phyloP scores from a whole-genome alignment of 2,329 filamentous ascomycete genomes.

The Amphichorda felina region DNA sequence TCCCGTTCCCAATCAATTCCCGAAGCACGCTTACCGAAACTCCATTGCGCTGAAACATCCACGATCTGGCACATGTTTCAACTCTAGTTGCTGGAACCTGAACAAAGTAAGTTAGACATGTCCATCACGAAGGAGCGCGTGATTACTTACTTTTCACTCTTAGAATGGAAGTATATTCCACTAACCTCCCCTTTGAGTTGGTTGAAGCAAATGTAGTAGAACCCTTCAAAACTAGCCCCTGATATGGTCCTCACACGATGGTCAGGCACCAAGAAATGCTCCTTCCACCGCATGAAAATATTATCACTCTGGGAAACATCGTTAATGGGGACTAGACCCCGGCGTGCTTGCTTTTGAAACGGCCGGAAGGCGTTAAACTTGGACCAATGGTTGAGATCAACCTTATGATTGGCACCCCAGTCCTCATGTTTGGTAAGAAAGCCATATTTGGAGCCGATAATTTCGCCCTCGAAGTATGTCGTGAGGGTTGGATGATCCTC shows the following conservation, averaged over 20 bases:
- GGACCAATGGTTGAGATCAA: slow-evolving; percentile 86
- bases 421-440: slow-evolving; percentile 81
- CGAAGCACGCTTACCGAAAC: slow-evolving; percentile 38
- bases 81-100: slow-evolving; percentile 85
- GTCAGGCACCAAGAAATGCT: slow-evolving; percentile 92
- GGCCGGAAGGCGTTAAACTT: slow-evolving; percentile 82
- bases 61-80: slow-evolving; percentile 76
- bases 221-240: slow-evolving; percentile 94
- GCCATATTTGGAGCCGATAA: slow-evolving; percentile 90
- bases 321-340: slow-evolving; percentile 44
- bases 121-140: not conserved
- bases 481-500: slow-evolving; percentile 95
- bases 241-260: slow-evolving; percentile 84
- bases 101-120: not conserved
- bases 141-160: slow-evolving; percentile 80
- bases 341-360: slow-evolving; percentile 47
- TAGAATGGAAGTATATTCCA: slow-evolving; percentile 95
- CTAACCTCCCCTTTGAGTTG: slow-evolving; percentile 76
- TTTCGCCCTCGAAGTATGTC: slow-evolving; percentile 96
- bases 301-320: slow-evolving; percentile 73
- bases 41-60: slow-evolving; percentile 82
- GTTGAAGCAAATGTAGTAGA: slow-evolving; percentile 99
- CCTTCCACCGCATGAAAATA: slow-evolving; percentile 99
- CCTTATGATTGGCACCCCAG: slow-evolving; percentile 88
- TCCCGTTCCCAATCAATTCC: not conserved